Percentiles rank a stretch among this genome's conserved stretches.
phyloP scores from a whole-genome alignment of 2,329 filamentous ascomycete genomes.

The Macrophomina phaseolina region DNA sequence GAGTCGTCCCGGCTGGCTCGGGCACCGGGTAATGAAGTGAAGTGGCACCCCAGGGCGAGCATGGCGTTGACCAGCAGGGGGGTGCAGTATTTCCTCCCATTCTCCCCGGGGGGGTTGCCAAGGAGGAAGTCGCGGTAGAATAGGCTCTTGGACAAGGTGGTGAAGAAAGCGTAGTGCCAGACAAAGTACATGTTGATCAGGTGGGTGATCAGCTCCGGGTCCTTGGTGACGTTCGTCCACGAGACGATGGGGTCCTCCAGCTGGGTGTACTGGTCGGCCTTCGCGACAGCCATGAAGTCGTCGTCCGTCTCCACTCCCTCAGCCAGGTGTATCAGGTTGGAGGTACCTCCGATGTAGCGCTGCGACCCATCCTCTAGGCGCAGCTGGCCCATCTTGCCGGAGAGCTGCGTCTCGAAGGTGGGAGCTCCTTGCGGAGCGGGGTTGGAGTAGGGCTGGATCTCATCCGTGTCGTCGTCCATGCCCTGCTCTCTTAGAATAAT shows the following conservation, averaged over 20 bases:
- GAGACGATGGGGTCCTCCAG: slow-evolving; percentile 75
- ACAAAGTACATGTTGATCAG: slow-evolving; percentile 97
- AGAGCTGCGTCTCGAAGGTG: slow-evolving; percentile 77
- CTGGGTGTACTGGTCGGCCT: slow-evolving; percentile 54
- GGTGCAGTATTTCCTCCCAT: slow-evolving; percentile 71
- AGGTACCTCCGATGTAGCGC: slow-evolving; percentile 92
- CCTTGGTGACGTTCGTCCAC: slow-evolving; percentile 86
- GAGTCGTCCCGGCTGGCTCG: slow-evolving; percentile 74
- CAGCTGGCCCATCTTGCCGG: slow-evolving; percentile 91
- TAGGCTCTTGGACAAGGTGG: slow-evolving; percentile 81
- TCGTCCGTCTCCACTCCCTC: slow-evolving; percentile 45
- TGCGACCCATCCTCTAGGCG: slow-evolving; percentile 85
- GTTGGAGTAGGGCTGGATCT: slow-evolving; percentile 53
- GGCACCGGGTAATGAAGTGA: slow-evolving; percentile 77
- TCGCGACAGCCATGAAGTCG: slow-evolving; percentile 43
- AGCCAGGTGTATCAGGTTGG: slow-evolving; percentile 81
- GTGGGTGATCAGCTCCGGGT: slow-evolving; percentile 79
- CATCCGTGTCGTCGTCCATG: slow-evolving; percentile 50
- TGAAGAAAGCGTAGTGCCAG: slow-evolving; percentile 98
- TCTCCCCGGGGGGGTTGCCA: slow-evolving; percentile 66
- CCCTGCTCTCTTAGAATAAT: slow-evolving; percentile 62
- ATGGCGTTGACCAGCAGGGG: slow-evolving; percentile 91
- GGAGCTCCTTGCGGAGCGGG: slow-evolving; percentile 32
- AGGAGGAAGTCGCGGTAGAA: slow-evolving; percentile 85
- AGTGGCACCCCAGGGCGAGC: slow-evolving; percentile 90